Conservation (phyloP, 1,284 basidiomycete genomes). For the Irpex sp. region DNA sequence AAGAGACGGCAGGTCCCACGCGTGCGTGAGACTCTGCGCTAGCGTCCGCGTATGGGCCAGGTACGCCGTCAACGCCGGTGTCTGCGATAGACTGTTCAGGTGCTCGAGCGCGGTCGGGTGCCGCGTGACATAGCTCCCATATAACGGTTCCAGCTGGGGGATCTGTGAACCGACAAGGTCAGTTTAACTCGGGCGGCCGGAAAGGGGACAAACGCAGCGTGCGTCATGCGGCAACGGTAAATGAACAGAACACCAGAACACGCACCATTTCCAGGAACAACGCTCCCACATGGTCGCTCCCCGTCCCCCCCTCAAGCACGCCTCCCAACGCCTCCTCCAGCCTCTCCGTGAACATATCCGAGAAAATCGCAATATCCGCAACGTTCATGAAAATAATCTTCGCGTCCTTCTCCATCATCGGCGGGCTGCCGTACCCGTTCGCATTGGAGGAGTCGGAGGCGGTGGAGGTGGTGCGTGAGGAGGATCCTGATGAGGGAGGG, state of each 20-base stretch:
- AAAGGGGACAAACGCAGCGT: conserved; percentile 19
- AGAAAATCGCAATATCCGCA: conserved; percentile 65
- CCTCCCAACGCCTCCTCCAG: conserved; percentile 54
- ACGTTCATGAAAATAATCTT: conserved; percentile 80
- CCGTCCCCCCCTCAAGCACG: conserved; percentile 46
- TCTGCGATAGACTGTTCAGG: conserved; percentile 51
- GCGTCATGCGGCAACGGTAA: neutral
- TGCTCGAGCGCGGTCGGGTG: conserved; percentile 76
- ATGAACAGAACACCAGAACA: conserved; percentile 5
- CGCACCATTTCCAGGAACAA: conserved; percentile 72
- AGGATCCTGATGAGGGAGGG: conserved; percentile 32
- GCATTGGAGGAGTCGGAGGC: conserved; percentile 44
- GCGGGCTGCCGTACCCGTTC: conserved; percentile 37
- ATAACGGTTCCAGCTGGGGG: conserved; percentile 71
- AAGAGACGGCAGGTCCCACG: conserved; percentile 91
- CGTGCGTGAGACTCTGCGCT: conserved; percentile 74
- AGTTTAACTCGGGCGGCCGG: too few relatives aligned
- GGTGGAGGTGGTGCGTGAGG: conserved; percentile 48
- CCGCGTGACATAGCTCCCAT: conserved; percentile 83
- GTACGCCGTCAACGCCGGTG: conserved; percentile 57
- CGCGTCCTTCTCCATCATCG: conserved; percentile 69
- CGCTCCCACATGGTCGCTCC: conserved; percentile 71
- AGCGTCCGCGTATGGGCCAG: conserved; percentile 63
- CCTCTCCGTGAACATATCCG: conserved; percentile 57
- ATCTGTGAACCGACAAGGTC: conserved; percentile 40